A percentile compares a stretch with the other conserved stretches of the same genome.
Conservation (phyloP, 2,329 filamentous ascomycete genomes). For the Xenoacremonium recifei region DNA sequence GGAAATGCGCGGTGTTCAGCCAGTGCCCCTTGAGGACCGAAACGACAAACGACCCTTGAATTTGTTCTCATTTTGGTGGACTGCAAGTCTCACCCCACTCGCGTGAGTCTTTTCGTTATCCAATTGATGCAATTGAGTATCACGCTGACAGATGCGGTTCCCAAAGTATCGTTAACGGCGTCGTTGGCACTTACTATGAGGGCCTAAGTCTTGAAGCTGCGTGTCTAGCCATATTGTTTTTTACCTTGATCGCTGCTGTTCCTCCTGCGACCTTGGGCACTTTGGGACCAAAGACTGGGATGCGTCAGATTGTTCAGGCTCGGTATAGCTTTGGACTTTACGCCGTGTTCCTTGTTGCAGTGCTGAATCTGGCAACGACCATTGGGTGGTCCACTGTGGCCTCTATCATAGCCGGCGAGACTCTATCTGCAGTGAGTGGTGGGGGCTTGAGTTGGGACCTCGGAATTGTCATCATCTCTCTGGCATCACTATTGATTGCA, state of each 20-base stretch:
- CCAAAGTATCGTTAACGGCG: constrained; percentile 40
- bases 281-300: constrained; percentile 42
- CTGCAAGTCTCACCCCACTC: constrained; percentile 27
- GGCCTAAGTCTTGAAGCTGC: constrained; percentile 41
- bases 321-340: constrained; percentile 31
- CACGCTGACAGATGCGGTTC: not conserved
- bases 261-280: constrained; percentile 39
- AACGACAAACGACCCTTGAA: constrained; percentile 29
- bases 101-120: constrained; percentile 18
- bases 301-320: constrained; percentile 46
- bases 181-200: constrained; percentile 38
- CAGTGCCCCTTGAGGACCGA: constrained; percentile 26
- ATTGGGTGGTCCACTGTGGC: constrained; percentile 47
- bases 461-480: constrained; percentile 46
- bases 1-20: constrained; percentile 27
- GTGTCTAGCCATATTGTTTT: constrained; percentile 45
- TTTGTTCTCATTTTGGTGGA: constrained; percentile 28
- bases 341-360: constrained; percentile 11
- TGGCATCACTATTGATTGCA: constrained; percentile 43
- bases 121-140: not conserved
- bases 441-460: constrained; percentile 38
- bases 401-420: constrained; percentile 44
- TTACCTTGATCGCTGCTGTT: constrained; percentile 38
- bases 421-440: constrained; percentile 35
- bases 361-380: constrained; percentile 46